A percentile compares a stretch with the other conserved stretches of the same genome.
phyloP scores from a whole-genome alignment of 208 protist species.

The Leishmania martiniquensis region DNA sequence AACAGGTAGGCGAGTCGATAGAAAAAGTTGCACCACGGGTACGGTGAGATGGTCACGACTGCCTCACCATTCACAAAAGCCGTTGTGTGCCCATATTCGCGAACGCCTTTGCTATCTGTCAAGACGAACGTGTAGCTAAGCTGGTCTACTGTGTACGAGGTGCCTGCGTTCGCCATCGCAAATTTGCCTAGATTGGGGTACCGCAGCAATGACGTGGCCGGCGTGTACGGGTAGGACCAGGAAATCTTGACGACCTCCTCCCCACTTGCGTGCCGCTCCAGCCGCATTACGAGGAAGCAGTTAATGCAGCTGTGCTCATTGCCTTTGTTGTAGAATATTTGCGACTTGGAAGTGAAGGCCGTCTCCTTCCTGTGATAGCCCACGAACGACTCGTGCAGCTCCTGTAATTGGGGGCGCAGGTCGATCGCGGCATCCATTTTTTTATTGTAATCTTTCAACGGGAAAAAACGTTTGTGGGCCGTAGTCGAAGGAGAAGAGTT shows the following conservation, averaged over 20 bases:
- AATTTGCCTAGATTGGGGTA: slow-evolving; percentile 76
- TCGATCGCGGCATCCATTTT: slow-evolving; percentile 32
- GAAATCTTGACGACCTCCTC: slow-evolving; percentile 34
- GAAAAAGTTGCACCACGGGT: slow-evolving; percentile 89
- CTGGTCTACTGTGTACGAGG: slow-evolving; percentile 60
- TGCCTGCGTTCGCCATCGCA: slow-evolving; percentile 52
- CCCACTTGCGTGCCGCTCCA: slow-evolving; percentile 20
- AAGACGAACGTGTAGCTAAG: slow-evolving; percentile 80
- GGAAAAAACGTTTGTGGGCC: background rate
- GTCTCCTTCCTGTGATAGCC: slow-evolving; percentile 46
- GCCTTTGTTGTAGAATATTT: slow-evolving; percentile 68
- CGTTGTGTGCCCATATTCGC: slow-evolving; percentile 76
- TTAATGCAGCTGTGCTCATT: slow-evolving; percentile 56
- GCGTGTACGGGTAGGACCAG: slow-evolving; percentile 65
- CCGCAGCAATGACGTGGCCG: slow-evolving; percentile 21
- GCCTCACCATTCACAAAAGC: slow-evolving; percentile 74
- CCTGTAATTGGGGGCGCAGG: slow-evolving; percentile 27
- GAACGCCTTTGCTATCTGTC: slow-evolving; percentile 70
- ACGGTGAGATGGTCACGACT: slow-evolving; percentile 60
- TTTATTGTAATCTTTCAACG: background rate
- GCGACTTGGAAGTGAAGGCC: slow-evolving; percentile 28
- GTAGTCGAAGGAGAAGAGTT: no score
- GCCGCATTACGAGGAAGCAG: slow-evolving; percentile 50
- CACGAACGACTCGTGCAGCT: slow-evolving; percentile 47
- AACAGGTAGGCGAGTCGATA: slow-evolving; percentile 62